Evolutionary conservation across 352 stramenopile species (phyloP).

Genomic region (Pythium brassicae): DNA sequence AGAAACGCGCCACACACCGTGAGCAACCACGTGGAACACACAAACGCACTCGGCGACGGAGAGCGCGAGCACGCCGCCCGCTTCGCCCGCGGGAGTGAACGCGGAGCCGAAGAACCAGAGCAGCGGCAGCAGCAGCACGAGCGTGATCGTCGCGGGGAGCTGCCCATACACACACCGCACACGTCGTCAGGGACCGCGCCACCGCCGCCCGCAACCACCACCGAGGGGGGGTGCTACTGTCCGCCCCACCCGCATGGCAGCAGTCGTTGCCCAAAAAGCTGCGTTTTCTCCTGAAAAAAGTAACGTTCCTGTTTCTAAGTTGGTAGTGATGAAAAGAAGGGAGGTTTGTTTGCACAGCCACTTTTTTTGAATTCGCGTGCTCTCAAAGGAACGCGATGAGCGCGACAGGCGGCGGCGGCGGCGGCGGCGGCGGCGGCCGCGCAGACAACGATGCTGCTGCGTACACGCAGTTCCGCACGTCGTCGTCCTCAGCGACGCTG

Average conservation of each 20-base stretch:
- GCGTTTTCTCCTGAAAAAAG: too few relatives aligned
- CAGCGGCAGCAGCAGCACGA: slow-evolving; percentile 59
- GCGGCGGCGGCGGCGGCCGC: not conserved
- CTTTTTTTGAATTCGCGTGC: not conserved
- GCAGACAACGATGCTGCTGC: not conserved
- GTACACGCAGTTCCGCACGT: slow-evolving; percentile 12
- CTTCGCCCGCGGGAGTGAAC: slow-evolving; percentile 67
- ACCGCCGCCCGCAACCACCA: too few relatives aligned
- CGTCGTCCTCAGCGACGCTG: too few relatives aligned
- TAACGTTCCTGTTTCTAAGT: not conserved
- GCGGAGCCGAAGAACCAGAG: slow-evolving; percentile 70
- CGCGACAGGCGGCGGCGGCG: not conserved
- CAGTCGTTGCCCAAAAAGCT: too few relatives aligned
- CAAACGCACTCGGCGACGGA: slow-evolving; percentile 72
- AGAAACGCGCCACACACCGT: not conserved
- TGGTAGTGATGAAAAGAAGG: not conserved
- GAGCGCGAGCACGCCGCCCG: slow-evolving; percentile 62
- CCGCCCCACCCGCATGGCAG: too few relatives aligned
- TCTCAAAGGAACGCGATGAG: not conserved
- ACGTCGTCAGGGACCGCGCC: not conserved
- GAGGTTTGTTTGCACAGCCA: not conserved
- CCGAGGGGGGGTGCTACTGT: too few relatives aligned
- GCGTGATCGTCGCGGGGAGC: slow-evolving; percentile 63
- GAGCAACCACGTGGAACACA: too few relatives aligned
- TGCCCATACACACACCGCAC: slow-evolving; percentile 15